Percentiles rank a stretch among this genome's conserved stretches.
These are phyloP conservation scores for Forsythia suspensa DNA, from an alignment of 257 asterid genomes.

Conservation along the genomic window DNA sequence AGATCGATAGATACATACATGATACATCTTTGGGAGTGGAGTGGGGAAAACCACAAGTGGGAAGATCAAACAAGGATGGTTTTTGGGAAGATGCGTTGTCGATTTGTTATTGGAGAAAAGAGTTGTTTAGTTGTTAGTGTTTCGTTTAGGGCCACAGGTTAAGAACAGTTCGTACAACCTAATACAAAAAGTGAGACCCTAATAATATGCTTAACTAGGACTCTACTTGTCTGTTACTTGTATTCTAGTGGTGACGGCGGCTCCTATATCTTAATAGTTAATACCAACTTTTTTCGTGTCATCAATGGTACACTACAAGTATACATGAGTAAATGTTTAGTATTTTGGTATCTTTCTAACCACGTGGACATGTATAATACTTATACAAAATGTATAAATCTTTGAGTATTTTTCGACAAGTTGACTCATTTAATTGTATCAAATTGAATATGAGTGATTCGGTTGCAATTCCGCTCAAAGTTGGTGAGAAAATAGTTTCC, in stretches of 20 bases:
- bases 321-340: not conserved
- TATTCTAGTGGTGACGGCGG: not conserved
- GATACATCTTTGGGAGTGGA: not conserved
- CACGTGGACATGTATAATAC: not conserved
- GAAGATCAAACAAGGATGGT: conserved; percentile 16
- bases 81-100: conserved; percentile 43
- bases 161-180: conserved; percentile 13
- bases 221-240: not conserved
- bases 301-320: not conserved
- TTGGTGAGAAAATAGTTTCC: too few species aligned
- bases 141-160: conserved; percentile 24
- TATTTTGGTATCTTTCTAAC: not conserved
- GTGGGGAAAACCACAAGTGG: conserved; percentile 13
- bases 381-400: too few species aligned
- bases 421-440: too few species aligned
- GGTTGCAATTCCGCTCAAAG: too few species aligned
- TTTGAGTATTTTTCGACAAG: too few species aligned
- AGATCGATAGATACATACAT: not conserved
- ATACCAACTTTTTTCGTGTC: not conserved
- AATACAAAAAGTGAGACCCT: not conserved
- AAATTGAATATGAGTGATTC: too few species aligned
- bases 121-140: conserved; percentile 18
- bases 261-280: not conserved
- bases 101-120: conserved; percentile 34
- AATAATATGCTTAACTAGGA: not conserved